Percentiles rank a stretch among this genome's conserved stretches.
Evolutionary conservation across 73 alveolate genomes (phyloP).

Genomic region (Paramecium sonneborni): DNA sequence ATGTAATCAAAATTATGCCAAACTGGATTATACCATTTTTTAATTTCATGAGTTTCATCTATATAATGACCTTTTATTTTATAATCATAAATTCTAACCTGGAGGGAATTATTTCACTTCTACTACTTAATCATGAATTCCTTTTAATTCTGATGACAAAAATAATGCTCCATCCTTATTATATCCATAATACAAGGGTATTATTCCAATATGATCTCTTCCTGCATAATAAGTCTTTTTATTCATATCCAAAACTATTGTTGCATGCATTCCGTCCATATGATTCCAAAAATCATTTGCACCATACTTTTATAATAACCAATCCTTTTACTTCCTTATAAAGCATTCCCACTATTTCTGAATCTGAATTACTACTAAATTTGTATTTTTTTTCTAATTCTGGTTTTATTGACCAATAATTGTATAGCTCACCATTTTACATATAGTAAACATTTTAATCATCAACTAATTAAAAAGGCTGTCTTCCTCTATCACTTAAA

Average conservation of each 20-base stretch:
- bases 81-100: constrained; percentile 45
- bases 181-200: constrained; percentile 73
- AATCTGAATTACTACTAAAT: constrained; percentile 68
- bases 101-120: constrained; percentile 69
- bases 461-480: constrained; percentile 57
- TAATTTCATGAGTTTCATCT: neutral
- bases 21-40: constrained; percentile 62
- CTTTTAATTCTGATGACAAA: constrained; percentile 74
- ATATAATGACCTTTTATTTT: constrained; percentile 49
- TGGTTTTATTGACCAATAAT: constrained; percentile 55
- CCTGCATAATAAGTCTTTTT: constrained; percentile 64
- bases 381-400: constrained; percentile 54
- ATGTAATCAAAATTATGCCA: constrained; percentile 66
- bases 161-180: constrained; percentile 62
- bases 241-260: constrained; percentile 68
- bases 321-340: constrained; percentile 50
- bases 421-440: constrained; percentile 71
- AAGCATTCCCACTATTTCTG: constrained; percentile 64
- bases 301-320: constrained; percentile 63
- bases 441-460: constrained; percentile 55
- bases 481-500: constrained; percentile 67
- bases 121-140: constrained; percentile 70
- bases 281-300: constrained; percentile 58
- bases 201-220: constrained; percentile 80
- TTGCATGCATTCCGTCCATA: constrained; percentile 76